Base-by-base conservation (phyloP, 169 alveolate genomes). In the Plasmodium ovale region DNA sequence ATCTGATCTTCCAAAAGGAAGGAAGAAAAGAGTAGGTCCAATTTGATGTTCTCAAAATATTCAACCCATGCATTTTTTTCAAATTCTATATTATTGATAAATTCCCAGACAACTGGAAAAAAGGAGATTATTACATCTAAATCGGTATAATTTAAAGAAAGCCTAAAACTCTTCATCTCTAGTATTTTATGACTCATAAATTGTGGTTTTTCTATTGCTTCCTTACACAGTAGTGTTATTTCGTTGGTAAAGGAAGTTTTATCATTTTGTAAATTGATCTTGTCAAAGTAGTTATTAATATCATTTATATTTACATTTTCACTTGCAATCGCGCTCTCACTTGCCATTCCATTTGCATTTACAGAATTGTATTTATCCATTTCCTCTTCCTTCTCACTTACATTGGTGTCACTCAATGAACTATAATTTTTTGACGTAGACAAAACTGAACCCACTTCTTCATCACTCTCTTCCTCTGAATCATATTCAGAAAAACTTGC, bases 91-190 rank as follows among this genome's bases (percentile, higher is more conserved):
- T 56, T 65, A 44, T 82, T 82, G 7, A 82, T 82, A 37, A 47
- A 64, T 3, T 82, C 72, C 90, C 90, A 82, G 16, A 82, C 3
- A 21, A 82, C 53, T 19, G 90, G 90, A 27, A 82, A 82, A 51
- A 82, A 65, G 0, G 56, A 65, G 6, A 82, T 54, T 12, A 82
- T 49, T 4, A 82, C 84, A 82, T 82, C 90, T 51, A 82, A 9
- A 69, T 82, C 90, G 27, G 79, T 82, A 29, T 49, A 82, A 82
- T 82, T 82, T 53, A 65, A 59, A n/a, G 90, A 82, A 9, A 82
- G 90, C 51, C 90, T 65, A 70, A 82, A 82, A 65, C 84, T 82
- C 65, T 82, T 82, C 90, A 82, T 82, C 65, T 82, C 90, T 59
- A 82, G 53, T 10, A 82, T 82, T 82, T 82, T 82, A 59, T 82